Percentiles rank a stretch among this genome's conserved stretches.
Conservation (phyloP, 106 monocot genomes). For the Acanthochlamys bracteata region DNA sequence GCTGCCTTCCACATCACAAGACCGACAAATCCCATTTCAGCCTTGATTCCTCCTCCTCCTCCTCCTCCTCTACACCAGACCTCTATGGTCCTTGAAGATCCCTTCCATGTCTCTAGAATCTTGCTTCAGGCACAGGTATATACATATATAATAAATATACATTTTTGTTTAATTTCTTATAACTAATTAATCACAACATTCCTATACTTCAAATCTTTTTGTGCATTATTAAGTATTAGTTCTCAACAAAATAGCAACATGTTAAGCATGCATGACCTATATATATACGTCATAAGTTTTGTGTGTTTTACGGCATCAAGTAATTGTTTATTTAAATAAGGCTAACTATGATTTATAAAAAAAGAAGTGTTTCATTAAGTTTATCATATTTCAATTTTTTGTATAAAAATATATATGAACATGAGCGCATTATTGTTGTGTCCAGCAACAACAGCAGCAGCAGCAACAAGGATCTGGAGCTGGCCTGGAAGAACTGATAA, state of each 20-base stretch:
- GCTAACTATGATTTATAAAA: too few species aligned
- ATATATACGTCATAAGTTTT: too few species aligned
- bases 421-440: not conserved
- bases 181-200: too few species aligned
- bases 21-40: conserved; percentile 50
- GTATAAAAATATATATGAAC: too few species aligned
- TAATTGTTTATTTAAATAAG: too few species aligned
- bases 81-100: conserved; percentile 41
- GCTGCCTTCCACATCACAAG: conserved; percentile 34
- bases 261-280: too few species aligned
- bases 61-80: conserved; percentile 36
- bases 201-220: too few species aligned
- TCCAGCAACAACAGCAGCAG: conserved; percentile 37
- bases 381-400: too few species aligned
- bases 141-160: not conserved
- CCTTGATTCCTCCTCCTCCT: conserved; percentile 34
- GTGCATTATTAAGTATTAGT: too few species aligned
- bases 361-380: too few species aligned
- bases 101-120: conserved; percentile 40
- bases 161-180: not conserved
- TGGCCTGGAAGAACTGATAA: conserved; percentile 81
- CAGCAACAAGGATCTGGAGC: conserved; percentile 49
- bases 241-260: too few species aligned
- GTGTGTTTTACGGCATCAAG: too few species aligned
- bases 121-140: conserved; percentile 36